Evolutionary conservation across 1,284 basidiomycete genomes (phyloP).

Genomic region (Austropuccinia psidii): DNA sequence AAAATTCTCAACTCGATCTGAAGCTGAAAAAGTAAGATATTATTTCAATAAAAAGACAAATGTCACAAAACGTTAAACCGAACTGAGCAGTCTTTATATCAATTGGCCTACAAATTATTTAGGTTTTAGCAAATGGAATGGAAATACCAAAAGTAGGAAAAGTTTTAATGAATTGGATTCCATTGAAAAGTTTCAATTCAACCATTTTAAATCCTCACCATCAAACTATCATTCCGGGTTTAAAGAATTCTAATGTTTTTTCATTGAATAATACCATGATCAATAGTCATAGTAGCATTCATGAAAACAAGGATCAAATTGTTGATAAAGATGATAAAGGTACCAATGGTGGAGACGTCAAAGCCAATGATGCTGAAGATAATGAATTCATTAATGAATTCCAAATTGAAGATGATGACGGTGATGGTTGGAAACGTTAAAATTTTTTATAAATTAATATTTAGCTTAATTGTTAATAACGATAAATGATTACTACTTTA

Average conservation of each 20-base stretch:
- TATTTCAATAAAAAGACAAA: neutral
- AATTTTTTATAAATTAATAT: too few species aligned
- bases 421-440: slow-evolving; percentile 11
- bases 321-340: too few species aligned
- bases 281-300: neutral
- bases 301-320: neutral
- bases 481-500: too few species aligned
- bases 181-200: neutral
- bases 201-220: neutral
- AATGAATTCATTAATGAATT: slow-evolving; percentile 6
- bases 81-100: neutral
- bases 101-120: neutral
- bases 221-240: neutral
- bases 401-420: neutral
- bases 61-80: neutral
- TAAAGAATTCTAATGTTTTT: neutral
- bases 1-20: slow-evolving; percentile 4
- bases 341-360: too few species aligned
- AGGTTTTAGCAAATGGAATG: slow-evolving; percentile 19
- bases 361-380: too few species aligned
- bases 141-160: slow-evolving; percentile 20
- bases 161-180: slow-evolving; percentile 14
- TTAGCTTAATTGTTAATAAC: too few species aligned
- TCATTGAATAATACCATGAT: neutral
- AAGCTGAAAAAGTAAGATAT: slow-evolving; percentile 25